Evolutionary conservation across 257 asterid genomes (phyloP), one percentile per base, ranked within the genome.

Genomic region (Fraxinus americana): DNA sequence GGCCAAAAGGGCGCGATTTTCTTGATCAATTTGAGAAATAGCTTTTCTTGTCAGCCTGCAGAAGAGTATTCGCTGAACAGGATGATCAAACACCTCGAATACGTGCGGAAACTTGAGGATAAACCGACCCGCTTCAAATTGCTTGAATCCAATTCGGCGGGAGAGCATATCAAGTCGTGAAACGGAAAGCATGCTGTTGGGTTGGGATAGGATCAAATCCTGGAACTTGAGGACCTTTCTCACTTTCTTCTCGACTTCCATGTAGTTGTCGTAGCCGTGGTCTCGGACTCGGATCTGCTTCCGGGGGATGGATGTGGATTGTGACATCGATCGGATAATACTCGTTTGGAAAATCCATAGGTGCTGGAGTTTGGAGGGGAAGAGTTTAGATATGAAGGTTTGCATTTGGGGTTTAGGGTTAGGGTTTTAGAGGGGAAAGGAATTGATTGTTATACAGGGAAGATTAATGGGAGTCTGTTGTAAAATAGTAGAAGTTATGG

Each of bases 41-140:
- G 86, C 84, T 19, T 83, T 83, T 7, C 87, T 83, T 23, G 91
- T 74, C 3, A 87, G 81, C 77, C 87, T 67, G 21, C 89, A 83
- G 72, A 81, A 87, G 45, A 87, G 83, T 52, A 87, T 85, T 75
- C 91, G 79, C 63, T 85, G 91, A 39, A 87, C 87, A 1, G 91
- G 91, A 75, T 87, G 91, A 25, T 87, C 91, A 27, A 87, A 87
- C 2, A 87, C 65, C 76, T 87, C 89, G 41, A 87, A 85, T 75
- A 87, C 85, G 43, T 83, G 89, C 0, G 91, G 89, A 71, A 83
- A 87, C 43, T 79, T 87, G 78, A 87, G 89, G 66, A 87, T 83
- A 68, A 87, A 85, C 21, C 69, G 78, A 7, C 87, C 87, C 0
- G 87, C 83, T 79, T 87, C 89, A 34, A 65, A 80, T 35, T 83